These are phyloP conservation scores for Rhynchospora pubera DNA, from an alignment of 176 grass and related monocot species.

Conservation along the genomic window DNA sequence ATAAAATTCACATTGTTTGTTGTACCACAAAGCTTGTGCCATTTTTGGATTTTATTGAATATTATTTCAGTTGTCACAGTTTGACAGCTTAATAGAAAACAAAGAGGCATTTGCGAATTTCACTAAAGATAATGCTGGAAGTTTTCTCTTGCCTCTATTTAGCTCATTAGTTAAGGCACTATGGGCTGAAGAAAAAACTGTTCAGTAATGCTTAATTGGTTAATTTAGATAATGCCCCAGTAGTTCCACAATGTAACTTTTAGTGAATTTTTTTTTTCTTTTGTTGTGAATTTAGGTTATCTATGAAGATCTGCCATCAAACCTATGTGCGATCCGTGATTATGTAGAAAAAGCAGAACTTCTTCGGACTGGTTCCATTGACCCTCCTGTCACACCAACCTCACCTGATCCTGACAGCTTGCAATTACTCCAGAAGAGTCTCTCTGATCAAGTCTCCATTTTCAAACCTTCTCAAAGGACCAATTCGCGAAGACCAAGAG, in stretches of 20 bases:
- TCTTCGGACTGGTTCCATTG: slow-evolving; percentile 18
- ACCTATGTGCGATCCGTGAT: slow-evolving; percentile 94
- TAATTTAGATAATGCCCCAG: too few relatives aligned
- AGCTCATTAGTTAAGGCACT: not conserved
- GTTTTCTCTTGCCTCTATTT: not conserved
- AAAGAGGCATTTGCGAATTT: not conserved
- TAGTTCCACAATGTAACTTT: not conserved
- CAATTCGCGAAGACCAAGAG: slow-evolving; percentile 52
- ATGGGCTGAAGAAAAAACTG: not conserved
- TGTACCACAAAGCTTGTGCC: not conserved
- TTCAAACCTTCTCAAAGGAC: slow-evolving; percentile 30
- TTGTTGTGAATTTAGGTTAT: slow-evolving; percentile 58
- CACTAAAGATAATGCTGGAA: not conserved
- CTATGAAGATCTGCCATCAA: slow-evolving; percentile 96
- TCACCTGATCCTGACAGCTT: slow-evolving; percentile 24
- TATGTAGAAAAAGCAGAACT: slow-evolving; percentile 55
- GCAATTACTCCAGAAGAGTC: slow-evolving; percentile 21
- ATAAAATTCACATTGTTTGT: not conserved
- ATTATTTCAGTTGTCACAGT: not conserved
- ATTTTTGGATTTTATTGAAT: not conserved
- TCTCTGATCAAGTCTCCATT: slow-evolving; percentile 23
- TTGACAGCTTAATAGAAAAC: not conserved
- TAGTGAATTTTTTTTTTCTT: not conserved
- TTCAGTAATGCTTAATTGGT: not conserved
- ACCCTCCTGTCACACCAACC: not conserved